Percentiles rank a stretch among this genome's conserved stretches.
Conservation (phyloP, 176 grass and related monocot genomes). For the Lolium rigidum region DNA sequence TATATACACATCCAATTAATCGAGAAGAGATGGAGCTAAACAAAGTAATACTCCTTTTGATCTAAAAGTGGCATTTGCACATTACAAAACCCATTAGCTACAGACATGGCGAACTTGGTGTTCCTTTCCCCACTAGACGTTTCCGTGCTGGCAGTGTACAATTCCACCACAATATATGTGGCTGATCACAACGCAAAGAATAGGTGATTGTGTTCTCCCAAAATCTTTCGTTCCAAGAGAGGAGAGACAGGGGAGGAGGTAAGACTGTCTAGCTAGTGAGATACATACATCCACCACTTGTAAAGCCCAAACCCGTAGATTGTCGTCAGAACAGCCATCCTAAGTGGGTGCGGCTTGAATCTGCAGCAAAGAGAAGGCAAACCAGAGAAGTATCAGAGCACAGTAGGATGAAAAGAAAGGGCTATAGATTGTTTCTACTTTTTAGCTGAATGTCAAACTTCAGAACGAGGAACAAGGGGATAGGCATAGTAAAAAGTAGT, state of each 20-base stretch:
- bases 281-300: slow-evolving; percentile 97
- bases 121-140: slow-evolving; percentile 26
- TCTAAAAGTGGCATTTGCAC: slow-evolving; percentile 42
- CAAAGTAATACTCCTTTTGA: neutral
- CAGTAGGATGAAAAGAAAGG: neutral
- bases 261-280: slow-evolving; percentile 66
- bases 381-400: slow-evolving; percentile 3
- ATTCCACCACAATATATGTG: slow-evolving; percentile 27
- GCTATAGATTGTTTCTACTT: too few relatives aligned
- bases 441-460: neutral
- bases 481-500: neutral
- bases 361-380: slow-evolving; percentile 44
- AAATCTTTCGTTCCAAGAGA: slow-evolving; percentile 23
- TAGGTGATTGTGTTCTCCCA: slow-evolving; percentile 32
- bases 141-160: slow-evolving; percentile 40
- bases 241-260: neutral
- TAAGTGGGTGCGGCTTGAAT: slow-evolving; percentile 82
- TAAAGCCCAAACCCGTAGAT: slow-evolving; percentile 81
- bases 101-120: slow-evolving; percentile 34
- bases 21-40: slow-evolving; percentile 13
- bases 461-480: neutral
- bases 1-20: neutral
- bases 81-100: slow-evolving; percentile 54
- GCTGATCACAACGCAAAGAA: slow-evolving; percentile 27
- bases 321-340: slow-evolving; percentile 64